phyloP scores from a whole-genome alignment of 345 rosid species.

The Hevea brasiliensis region DNA sequence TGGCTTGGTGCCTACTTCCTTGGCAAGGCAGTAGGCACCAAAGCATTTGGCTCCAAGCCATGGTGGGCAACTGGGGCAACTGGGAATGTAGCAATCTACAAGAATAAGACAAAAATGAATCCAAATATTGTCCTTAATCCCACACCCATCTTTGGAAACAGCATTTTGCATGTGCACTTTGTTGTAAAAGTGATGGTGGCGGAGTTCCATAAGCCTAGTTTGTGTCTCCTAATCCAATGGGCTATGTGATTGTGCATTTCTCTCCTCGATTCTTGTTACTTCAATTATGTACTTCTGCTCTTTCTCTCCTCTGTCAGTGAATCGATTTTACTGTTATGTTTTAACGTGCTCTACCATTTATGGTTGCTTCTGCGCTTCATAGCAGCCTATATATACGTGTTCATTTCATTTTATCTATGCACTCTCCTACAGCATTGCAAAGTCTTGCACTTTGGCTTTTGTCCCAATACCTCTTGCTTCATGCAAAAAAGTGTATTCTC shows the following conservation, averaged over 20 bases:
- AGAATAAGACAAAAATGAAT: not conserved
- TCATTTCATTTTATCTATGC: not conserved
- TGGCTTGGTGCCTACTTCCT: too few relatives aligned
- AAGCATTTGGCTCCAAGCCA: too few relatives aligned
- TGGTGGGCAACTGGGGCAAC: too few relatives aligned
- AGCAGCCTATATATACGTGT: not conserved
- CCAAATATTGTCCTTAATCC: not conserved
- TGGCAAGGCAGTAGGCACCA: too few relatives aligned
- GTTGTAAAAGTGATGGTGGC: conserved; percentile 16
- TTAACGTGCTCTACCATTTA: not conserved
- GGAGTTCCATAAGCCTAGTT: conserved; percentile 21
- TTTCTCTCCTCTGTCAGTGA: conserved; percentile 4
- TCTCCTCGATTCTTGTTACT: not conserved
- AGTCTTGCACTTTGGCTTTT: not conserved
- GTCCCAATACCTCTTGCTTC: not conserved
- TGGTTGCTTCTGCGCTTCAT: not conserved
- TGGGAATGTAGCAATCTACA: not conserved
- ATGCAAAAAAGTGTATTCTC: not conserved
- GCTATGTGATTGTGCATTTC: not conserved
- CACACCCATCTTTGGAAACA: conserved; percentile 16
- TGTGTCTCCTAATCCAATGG: conserved; percentile 8
- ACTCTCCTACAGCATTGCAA: not conserved
- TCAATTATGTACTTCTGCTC: not conserved
- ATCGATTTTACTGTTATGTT: not conserved
- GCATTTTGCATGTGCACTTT: conserved; percentile 3